Conservation (phyloP, 179 eudicot species). For the Amaranthus tricolor region DNA sequence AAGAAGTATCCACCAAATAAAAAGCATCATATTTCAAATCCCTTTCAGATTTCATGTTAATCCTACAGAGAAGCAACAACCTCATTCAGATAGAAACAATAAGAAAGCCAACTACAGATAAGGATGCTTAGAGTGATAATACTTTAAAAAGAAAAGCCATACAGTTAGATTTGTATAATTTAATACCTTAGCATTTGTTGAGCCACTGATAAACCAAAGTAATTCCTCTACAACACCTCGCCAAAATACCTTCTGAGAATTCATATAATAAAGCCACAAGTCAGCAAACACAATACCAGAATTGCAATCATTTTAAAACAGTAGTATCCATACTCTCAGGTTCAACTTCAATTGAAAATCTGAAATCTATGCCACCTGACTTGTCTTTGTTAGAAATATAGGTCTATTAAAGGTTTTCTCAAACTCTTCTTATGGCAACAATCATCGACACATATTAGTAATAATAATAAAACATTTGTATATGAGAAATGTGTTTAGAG, state of each 20-base stretch:
- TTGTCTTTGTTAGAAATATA: no score
- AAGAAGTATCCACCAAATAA: background rate
- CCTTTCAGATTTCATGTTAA: background rate
- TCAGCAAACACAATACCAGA: slow-evolving; percentile 10
- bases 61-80: background rate
- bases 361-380: background rate
- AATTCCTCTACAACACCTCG: slow-evolving; percentile 95
- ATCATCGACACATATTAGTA: no score
- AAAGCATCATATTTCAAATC: background rate
- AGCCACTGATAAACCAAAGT: slow-evolving; percentile 96
- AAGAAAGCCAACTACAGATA: background rate
- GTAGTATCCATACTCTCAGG: background rate
- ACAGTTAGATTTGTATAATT: background rate
- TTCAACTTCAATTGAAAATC: background rate
- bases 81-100: background rate
- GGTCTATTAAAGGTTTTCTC: no score
- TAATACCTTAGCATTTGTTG: slow-evolving; percentile 88
- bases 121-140: background rate
- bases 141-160: background rate
- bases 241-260: slow-evolving; percentile 84
- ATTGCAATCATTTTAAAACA: background rate
- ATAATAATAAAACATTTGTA: no score
- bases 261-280: background rate
- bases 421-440: no score
- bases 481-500: no score